phyloP scores from a whole-genome alignment of 768 basidiomycete genomes.

The Artomyces pyxidatus region DNA sequence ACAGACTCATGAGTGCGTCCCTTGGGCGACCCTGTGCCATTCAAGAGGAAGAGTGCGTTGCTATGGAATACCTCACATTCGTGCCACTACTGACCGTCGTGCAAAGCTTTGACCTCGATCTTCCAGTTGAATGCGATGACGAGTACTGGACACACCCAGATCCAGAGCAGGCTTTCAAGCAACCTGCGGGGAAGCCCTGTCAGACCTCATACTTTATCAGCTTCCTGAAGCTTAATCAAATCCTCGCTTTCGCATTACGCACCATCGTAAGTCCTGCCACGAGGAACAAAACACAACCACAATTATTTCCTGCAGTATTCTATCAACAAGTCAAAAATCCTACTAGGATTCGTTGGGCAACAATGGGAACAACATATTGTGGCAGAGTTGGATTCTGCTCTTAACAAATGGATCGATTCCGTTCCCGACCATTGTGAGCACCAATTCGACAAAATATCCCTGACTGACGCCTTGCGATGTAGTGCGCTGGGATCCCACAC shows the following conservation, averaged over 20 bases:
- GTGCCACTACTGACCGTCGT: constrained; percentile 8
- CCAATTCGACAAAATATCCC: constrained; percentile 5
- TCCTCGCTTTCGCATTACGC: constrained; percentile 52
- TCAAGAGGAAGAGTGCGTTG: constrained; percentile 65
- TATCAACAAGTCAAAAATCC: constrained; percentile 54
- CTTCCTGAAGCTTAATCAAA: constrained; percentile 51
- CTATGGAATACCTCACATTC: neutral
- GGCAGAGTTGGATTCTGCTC: constrained; percentile 37
- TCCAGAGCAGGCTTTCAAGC: constrained; percentile 37
- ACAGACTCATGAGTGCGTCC: constrained; percentile 37
- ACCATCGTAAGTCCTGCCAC: constrained; percentile 39
- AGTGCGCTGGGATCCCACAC: constrained; percentile 19
- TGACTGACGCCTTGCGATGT: constrained; percentile 22
- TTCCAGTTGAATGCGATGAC: constrained; percentile 15
- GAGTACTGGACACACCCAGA: constrained; percentile 15
- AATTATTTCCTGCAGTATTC: constrained; percentile 44
- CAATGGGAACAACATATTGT: constrained; percentile 42
- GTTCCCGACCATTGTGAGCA: constrained; percentile 31
- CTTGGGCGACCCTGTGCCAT: constrained; percentile 67
- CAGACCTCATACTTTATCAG: constrained; percentile 45
- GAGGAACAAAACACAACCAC: neutral
- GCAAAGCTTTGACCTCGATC: constrained; percentile 17
- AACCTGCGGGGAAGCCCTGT: constrained; percentile 54
- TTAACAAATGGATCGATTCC: constrained; percentile 39
- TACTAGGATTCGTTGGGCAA: constrained; percentile 42